phyloP scores from a whole-genome alignment of 1,284 basidiomycete genomes.

The Puccinia coronata region DNA sequence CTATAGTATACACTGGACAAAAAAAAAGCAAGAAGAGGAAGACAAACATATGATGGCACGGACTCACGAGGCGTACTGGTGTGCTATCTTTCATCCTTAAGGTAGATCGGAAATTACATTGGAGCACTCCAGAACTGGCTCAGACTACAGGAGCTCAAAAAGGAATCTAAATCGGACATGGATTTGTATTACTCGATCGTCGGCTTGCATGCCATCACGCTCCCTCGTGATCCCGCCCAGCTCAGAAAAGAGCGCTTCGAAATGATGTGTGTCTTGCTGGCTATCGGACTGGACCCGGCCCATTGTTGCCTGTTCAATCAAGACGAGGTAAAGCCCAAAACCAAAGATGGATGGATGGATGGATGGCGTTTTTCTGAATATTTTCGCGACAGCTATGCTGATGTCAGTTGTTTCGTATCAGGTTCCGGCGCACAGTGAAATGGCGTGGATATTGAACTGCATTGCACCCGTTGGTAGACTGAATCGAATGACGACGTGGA shows the following conservation, averaged over 20 bases:
- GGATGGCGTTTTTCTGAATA: not conserved
- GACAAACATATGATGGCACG: too few species aligned
- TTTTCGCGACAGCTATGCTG: not conserved
- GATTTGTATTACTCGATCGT: constrained; percentile 78
- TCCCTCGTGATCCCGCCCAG: constrained; percentile 76
- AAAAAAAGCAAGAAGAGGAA: too few species aligned
- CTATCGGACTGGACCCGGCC: constrained; percentile 79
- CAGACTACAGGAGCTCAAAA: constrained; percentile 53
- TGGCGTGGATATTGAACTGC: constrained; percentile 89
- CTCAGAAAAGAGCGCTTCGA: constrained; percentile 70
- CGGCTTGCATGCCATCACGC: constrained; percentile 85
- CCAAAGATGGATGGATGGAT: too few species aligned
- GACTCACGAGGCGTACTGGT: not conserved
- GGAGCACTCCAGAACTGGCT: constrained; percentile 58
- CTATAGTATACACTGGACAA: not conserved
- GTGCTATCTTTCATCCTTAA: not conserved
- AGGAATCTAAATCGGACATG: not conserved
- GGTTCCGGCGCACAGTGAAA: constrained; percentile 80
- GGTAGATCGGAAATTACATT: constrained; percentile 58
- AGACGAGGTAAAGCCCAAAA: constrained; percentile 80
- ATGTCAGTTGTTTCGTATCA: constrained; percentile 56
- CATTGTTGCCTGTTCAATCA: constrained; percentile 81
- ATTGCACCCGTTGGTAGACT: constrained; percentile 79
- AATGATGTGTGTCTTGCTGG: constrained; percentile 79
- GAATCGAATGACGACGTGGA: constrained; percentile 92